Evolutionary conservation across 2,329 filamentous ascomycete genomes (phyloP).

Genomic region (Hymenoscyphus albidus): DNA sequence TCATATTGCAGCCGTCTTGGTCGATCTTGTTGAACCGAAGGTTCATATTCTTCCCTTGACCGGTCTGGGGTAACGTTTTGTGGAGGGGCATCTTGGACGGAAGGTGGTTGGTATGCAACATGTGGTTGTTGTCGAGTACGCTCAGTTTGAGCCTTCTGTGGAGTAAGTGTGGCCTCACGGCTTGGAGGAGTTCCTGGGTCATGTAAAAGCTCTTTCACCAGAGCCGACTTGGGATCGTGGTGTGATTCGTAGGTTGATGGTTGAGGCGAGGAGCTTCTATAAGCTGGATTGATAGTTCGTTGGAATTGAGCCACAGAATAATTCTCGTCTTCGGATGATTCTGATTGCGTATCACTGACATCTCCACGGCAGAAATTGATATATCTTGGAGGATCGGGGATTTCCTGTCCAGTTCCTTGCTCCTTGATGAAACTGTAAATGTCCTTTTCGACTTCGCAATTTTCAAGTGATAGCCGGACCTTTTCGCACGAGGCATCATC

Average conservation of each 20-base stretch:
- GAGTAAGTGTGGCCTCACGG: conserved; percentile 47
- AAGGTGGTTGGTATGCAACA: conserved; percentile 19
- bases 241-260: conserved; percentile 91
- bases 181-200: conserved; percentile 42
- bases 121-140: conserved; percentile 22
- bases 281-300: conserved; percentile 90
- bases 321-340: conserved; percentile 77
- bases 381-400: conserved; percentile 93
- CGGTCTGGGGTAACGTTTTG: conserved; percentile 42
- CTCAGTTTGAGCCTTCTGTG: conserved; percentile 44
- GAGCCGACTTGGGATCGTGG: conserved; percentile 74
- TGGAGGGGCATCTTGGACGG: conserved; percentile 44
- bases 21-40: no score
- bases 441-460: conserved; percentile 95
- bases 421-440: conserved; percentile 86
- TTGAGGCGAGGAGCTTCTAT: conserved; percentile 92
- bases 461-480: conserved; percentile 86
- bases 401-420: conserved; percentile 89
- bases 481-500: conserved; percentile 97
- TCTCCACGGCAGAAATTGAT: conserved; percentile 98
- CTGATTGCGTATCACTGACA: conserved; percentile 73
- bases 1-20: conserved; percentile 16
- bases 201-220: conserved; percentile 66
- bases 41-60: background rate
- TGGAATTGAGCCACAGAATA: conserved; percentile 97